Evolutionary conservation across 2,329 filamentous ascomycete genomes (phyloP).

Genomic region (Ophiostoma sp.): DNA sequence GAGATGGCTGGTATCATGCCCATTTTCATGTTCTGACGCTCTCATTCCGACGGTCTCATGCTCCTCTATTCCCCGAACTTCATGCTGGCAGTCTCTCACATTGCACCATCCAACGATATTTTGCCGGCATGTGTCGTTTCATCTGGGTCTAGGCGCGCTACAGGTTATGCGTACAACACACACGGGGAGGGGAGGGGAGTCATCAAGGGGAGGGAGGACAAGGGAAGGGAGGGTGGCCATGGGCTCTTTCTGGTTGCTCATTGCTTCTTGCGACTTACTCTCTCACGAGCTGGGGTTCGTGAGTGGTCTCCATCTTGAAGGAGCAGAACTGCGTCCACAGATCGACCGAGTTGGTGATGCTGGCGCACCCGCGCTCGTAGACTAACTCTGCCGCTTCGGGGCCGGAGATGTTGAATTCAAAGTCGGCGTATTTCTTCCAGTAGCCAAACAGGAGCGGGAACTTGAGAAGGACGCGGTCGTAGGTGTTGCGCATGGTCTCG

Average conservation of each 20-base stretch:
- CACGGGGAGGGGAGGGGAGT: not conserved
- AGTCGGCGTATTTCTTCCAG: slow-evolving; percentile 99
- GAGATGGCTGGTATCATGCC: slow-evolving; percentile 1
- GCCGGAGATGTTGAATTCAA: slow-evolving; percentile 94
- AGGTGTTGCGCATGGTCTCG: slow-evolving; percentile 76
- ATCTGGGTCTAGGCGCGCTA: slow-evolving; percentile 53
- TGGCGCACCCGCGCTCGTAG: slow-evolving; percentile 90
- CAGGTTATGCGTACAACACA: slow-evolving; percentile 32
- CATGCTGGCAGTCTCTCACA: not conserved
- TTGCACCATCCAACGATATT: not conserved
- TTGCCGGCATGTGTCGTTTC: not conserved
- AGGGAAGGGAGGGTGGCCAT: not conserved
- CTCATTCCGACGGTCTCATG: no score
- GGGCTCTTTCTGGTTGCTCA: not conserved
- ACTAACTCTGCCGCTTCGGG: slow-evolving; percentile 97
- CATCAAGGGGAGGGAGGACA: not conserved
- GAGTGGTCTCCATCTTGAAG: slow-evolving; percentile 96
- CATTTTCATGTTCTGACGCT: not conserved
- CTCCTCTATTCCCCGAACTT: not conserved
- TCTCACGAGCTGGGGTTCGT: slow-evolving; percentile 92
- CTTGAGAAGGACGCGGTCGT: slow-evolving; percentile 88
- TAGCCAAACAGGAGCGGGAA: slow-evolving; percentile 96
- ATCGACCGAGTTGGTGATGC: slow-evolving; percentile 89
- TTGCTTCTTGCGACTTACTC: slow-evolving; percentile 77
- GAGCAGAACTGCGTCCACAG: slow-evolving; percentile 96